Percentiles rank a stretch among this genome's conserved stretches.
Evolutionary conservation across 2,329 filamentous ascomycete genomes (phyloP).

Genomic region (Aspergillus luchuensis): DNA sequence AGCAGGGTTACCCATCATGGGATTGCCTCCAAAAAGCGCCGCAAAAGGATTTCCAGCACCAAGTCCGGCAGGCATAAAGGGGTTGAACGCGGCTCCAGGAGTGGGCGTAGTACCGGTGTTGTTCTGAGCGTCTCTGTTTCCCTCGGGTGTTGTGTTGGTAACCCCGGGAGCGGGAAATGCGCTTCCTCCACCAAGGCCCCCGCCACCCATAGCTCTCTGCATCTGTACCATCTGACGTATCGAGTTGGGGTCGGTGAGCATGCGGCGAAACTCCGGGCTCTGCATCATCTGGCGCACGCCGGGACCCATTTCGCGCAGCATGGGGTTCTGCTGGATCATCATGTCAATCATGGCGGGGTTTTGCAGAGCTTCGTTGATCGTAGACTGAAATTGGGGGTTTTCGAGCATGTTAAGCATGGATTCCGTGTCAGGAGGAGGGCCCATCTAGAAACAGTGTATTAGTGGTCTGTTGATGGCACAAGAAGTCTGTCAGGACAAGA

Average conservation of each 20-base stretch:
- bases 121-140: conserved; percentile 41
- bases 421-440: conserved; percentile 78
- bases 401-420: conserved; percentile 81
- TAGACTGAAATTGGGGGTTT: conserved; percentile 81
- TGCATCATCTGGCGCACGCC: conserved; percentile 82
- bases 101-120: conserved; percentile 48
- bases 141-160: conserved; percentile 78
- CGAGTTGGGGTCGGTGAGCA: conserved; percentile 89
- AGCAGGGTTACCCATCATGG: conserved; percentile 27
- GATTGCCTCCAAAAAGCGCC: conserved; percentile 54
- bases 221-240: conserved; percentile 81
- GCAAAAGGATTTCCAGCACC: conserved; percentile 62
- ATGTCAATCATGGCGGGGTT: conserved; percentile 94
- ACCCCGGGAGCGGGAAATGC: conserved; percentile 88
- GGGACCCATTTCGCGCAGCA: conserved; percentile 70
- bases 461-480: conserved; percentile 13
- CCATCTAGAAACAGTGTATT: conserved; percentile 66
- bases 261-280: conserved; percentile 82
- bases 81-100: conserved; percentile 36
- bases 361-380: conserved; percentile 91
- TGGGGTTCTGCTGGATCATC: conserved; percentile 89
- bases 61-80: conserved; percentile 31
- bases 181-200: conserved; percentile 50
- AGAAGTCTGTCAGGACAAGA: background rate
- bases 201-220: conserved; percentile 65